Percentiles rank a stretch among this genome's conserved stretches.
Conservation (phyloP, 495 filamentous ascomycete genomes). For the Penicillium mononematosum region DNA sequence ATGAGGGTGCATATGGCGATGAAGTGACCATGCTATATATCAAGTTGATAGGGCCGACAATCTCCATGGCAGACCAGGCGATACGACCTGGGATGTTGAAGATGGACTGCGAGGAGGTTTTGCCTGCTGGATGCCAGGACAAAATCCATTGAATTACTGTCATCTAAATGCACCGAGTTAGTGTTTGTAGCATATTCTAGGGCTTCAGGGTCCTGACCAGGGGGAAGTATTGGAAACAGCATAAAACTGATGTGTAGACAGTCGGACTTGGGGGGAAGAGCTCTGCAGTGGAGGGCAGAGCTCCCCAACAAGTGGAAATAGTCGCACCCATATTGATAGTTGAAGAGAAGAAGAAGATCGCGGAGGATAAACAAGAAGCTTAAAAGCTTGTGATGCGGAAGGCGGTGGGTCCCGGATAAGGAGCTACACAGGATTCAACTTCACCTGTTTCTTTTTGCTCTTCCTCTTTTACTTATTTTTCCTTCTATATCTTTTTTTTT, state of each 20-base stretch:
- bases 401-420: conserved; percentile 13
- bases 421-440: neutral
- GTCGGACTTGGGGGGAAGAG: conserved; percentile 53
- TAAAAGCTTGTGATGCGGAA: conserved; percentile 11
- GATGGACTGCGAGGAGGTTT: conserved; percentile 69
- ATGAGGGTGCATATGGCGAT: conserved; percentile 18
- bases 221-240: conserved; percentile 53
- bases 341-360: conserved; percentile 2
- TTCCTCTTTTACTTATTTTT: neutral
- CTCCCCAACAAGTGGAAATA: conserved; percentile 22
- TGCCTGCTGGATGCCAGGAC: conserved; percentile 71
- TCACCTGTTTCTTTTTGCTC: neutral
- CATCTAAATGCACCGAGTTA: conserved; percentile 36
- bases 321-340: conserved; percentile 27
- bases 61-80: conserved; percentile 87
- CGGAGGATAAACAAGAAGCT: conserved; percentile 2
- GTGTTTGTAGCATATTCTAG: neutral
- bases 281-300: conserved; percentile 24
- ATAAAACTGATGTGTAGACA: conserved; percentile 48
- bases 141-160: conserved; percentile 61
- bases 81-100: conserved; percentile 88
- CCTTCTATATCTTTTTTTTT: neutral
- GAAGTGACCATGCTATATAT: conserved; percentile 74
- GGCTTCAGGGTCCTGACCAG: conserved; percentile 31
- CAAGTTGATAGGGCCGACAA: conserved; percentile 70